Conservation (phyloP, 176 grass and related monocot species). For the Ananas comosus region DNA sequence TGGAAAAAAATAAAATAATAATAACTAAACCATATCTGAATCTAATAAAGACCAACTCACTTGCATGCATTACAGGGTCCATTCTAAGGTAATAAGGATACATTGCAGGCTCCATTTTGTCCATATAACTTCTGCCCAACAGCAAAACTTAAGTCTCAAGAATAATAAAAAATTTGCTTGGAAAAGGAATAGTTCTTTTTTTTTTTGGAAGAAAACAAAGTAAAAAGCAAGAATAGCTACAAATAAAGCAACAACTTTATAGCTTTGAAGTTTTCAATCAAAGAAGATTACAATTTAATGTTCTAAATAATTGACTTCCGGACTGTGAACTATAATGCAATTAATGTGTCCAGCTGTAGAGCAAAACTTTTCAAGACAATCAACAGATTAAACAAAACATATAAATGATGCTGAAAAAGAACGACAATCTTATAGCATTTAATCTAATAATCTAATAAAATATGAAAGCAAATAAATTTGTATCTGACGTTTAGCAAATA, state of each 20-base stretch:
- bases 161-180: neutral
- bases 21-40: neutral
- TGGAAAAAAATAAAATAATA: neutral
- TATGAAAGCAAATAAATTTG: too few species aligned
- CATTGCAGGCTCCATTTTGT: constrained; percentile 28
- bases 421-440: too few species aligned
- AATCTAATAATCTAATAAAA: too few species aligned
- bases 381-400: too few species aligned
- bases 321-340: too few species aligned
- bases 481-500: too few species aligned
- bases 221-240: neutral
- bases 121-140: constrained; percentile 18
- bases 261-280: neutral
- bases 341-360: too few species aligned
- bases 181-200: neutral
- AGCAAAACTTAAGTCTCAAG: neutral
- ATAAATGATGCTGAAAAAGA: too few species aligned
- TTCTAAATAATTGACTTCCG: too few species aligned
- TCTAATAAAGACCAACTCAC: neutral
- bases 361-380: too few species aligned
- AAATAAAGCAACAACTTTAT: neutral
- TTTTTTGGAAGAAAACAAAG: neutral
- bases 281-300: too few species aligned
- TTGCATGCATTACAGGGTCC: constrained; percentile 24
- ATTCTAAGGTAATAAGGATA: constrained; percentile 24